Base-by-base conservation (phyloP, 2,329 filamentous ascomycete species). In the Hypomyces perniciosus region DNA sequence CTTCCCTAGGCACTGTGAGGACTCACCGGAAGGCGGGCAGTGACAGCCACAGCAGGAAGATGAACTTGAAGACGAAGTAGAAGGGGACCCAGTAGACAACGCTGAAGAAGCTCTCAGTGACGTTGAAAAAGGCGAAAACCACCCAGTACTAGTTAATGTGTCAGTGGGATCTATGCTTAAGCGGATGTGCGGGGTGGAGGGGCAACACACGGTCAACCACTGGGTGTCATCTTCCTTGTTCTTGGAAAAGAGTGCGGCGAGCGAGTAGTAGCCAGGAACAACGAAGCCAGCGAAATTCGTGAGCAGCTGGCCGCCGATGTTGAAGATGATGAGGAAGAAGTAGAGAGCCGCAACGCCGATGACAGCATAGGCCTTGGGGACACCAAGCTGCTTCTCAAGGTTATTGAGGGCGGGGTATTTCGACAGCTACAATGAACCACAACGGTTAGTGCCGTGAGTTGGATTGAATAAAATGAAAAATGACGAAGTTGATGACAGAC, bases 11-110 rank as follows among this genome's bases (percentile, higher is more conserved):
- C 20, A 20, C 31, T 37, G 48, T 28, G 28, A 27, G 26, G 43
- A 76, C 86, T 69, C 85, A 96, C 92, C 79, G 79, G 78, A 95
- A 96, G 72, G 88, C 81, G 71, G 93, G 93, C 65, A 99, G 90
- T 62, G 92, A 85, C 76, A 99, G 90, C 93, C 93, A 99, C 70
- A 99, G 85, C 64, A 97, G 81, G 71, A 97, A 87, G 68, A 95
- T 78, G 69, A 99, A 96, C 83, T 99, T 99, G 87, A 99, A 97
- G 69, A 91, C 92, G 76, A 89, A 99, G 86, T 99, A 99, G 79
- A 99, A 99, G 68, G 93, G 87, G 78, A 95, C 90, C 88, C 88
- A 95, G 81, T 93, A 93, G 57, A 92, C 87, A 57, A 90, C 86
- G 73, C 80, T 90, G 65, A 95, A 74, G 55, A 87, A 79, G 71